Percentiles rank a stretch among this genome's conserved stretches.
Evolutionary conservation across 768 basidiomycete species (phyloP).

Genomic region (Clitopilus hobsonii): DNA sequence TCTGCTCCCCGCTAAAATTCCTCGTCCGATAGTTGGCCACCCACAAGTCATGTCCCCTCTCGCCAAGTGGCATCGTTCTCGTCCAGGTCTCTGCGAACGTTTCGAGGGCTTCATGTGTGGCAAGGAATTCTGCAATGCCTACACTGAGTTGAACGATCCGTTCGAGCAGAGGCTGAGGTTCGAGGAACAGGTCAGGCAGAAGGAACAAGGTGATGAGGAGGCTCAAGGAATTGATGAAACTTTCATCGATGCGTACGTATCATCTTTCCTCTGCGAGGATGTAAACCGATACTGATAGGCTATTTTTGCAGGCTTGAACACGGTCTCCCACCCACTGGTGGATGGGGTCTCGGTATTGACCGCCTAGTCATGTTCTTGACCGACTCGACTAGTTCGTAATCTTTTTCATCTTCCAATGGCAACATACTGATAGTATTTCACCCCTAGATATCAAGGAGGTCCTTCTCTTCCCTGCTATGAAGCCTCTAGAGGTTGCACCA

Average conservation of each 20-base stretch:
- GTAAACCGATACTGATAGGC: conserved; percentile 8
- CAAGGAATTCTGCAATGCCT: conserved; percentile 98
- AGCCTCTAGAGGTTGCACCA: conserved; percentile 56
- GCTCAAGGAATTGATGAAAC: conserved; percentile 97
- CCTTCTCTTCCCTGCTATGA: conserved; percentile 95
- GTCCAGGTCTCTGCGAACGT: conserved; percentile 95
- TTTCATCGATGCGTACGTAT: conserved; percentile 85
- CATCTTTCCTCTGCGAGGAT: not conserved
- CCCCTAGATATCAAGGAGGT: conserved; percentile 91
- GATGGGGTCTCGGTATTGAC: conserved; percentile 96
- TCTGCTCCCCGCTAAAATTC: conserved; percentile 3
- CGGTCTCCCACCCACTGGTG: conserved; percentile 95
- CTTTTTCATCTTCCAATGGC: conserved; percentile 7
- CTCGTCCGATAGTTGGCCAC: conserved; percentile 75
- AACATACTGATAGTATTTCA: not conserved
- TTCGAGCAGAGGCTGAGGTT: conserved; percentile 95
- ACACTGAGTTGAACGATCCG: conserved; percentile 99
- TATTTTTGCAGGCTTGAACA: conserved; percentile 72
- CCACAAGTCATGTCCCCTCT: conserved; percentile 99
- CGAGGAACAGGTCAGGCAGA: conserved; percentile 93
- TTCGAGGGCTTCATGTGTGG: conserved; percentile 99
- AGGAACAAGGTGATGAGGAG: conserved; percentile 96
- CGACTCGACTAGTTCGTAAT: conserved; percentile 86
- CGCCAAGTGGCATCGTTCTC: conserved; percentile 97
- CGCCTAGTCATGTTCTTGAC: conserved; percentile 98